Evolutionary conservation across 306 rosid species (phyloP).

Genomic region (Cucumis sativus): Cucumber_9930_V3 NC_026657.2:493501-494000

Average conservation of each 20-base stretch:
- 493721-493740: conserved; percentile 64
- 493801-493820: conserved; percentile 45
- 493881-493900: not conserved
- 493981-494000: not conserved
- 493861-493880: conserved; percentile 90
- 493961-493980: not conserved
- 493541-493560: not conserved
- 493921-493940: not conserved
- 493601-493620: conserved; percentile 69
- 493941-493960: not conserved
- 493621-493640: conserved; percentile 43
- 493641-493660: conserved; percentile 39
- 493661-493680: not conserved
- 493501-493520: not conserved
- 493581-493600: not conserved
- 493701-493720: conserved; percentile 14
- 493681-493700: not conserved
- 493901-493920: not conserved
- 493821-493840: conserved; percentile 72
- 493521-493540: not conserved
- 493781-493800: conserved; percentile 50
- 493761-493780: conserved; percentile 36
- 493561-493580: not conserved
- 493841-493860: conserved; percentile 94
- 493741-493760: conserved; percentile 36